Base-by-base conservation (phyloP, 306 rosid genomes). In the Astragalus glycyphyllos region DNA sequence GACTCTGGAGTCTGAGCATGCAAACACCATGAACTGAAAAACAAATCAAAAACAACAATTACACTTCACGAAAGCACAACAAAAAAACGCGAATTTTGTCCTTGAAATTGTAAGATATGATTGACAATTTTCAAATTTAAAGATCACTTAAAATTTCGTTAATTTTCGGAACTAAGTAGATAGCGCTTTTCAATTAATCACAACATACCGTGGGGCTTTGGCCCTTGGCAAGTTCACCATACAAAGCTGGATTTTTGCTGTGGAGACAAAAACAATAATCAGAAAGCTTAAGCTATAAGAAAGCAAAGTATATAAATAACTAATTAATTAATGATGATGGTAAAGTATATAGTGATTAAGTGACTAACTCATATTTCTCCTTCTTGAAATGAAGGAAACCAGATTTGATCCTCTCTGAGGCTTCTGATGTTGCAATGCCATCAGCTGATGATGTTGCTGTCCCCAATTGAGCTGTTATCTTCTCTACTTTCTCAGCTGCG, bases 1-100 rank as follows among this genome's bases (percentile, higher is more conserved):
- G 1, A 95, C 99, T 63, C 99, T 85, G 11, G 99, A 95, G 83
- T 95, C 99, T 23, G 97, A 84, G 91, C 99, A 95, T 11, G 99
- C 97, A 87, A 95, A 95, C 75, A 91, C 80, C 99, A 95, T 95
- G 46, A 70, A 95, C 99, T 94, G 84, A 81, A 78, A 65, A 38
- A 32, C 0, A 3, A 5, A 65, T 3, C 1, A 47, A 48, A 26
- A 0, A 4, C 42, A 6, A 40, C 40, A 62, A 23, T 69, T 37
- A 62, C 37, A 7, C 40, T 55, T 64, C 16, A 68, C 63, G 11
- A 11, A 14, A 58, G 48, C 11, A 5, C 11, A 54, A 17, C 0
- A 4, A 4, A 0, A 6, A 34, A 35, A 35, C 7, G 6, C 7
- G 2, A 35, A 35, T 35, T 35, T 35, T 5, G 40, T 35, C 40